A percentile compares a stretch with the other conserved stretches of the same genome.
Conservation (phyloP, 495 filamentous ascomycete species). For the Margaritispora aquatica region DNA sequence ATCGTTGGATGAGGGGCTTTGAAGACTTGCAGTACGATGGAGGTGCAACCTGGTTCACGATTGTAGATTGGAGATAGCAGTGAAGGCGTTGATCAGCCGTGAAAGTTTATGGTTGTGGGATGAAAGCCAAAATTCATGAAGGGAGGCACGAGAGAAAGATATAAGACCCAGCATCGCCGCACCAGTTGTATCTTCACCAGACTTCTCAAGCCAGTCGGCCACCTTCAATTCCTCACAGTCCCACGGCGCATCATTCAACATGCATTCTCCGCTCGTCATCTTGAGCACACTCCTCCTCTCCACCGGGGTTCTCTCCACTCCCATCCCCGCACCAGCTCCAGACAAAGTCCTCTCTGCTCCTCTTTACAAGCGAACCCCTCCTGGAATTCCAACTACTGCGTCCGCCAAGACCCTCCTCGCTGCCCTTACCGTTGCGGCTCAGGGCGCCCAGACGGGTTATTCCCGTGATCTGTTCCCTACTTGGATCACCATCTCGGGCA, state of each 20-base stretch:
- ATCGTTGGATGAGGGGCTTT: background rate
- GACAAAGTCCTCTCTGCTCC: background rate
- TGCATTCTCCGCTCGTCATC: conserved; percentile 4
- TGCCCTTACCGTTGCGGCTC: conserved; percentile 44
- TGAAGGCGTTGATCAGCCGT: too few relatives aligned
- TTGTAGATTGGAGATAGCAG: too few relatives aligned
- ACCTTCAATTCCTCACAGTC: too few relatives aligned
- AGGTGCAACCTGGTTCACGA: too few relatives aligned
- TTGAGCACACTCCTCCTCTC: background rate
- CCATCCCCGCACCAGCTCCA: conserved; percentile 6
- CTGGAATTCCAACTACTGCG: conserved; percentile 51
- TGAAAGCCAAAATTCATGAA: too few relatives aligned
- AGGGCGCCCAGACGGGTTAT: conserved; percentile 49
- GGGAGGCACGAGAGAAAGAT: background rate
- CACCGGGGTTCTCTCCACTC: conserved; percentile 4
- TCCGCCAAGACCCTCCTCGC: conserved; percentile 49
- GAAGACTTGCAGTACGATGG: too few relatives aligned
- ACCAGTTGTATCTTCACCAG: background rate
- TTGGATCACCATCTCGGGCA: conserved; percentile 58
- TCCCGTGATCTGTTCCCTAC: conserved; percentile 57
- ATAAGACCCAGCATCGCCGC: too few relatives aligned
- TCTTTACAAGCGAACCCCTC: conserved; percentile 27
- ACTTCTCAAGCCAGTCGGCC: background rate
- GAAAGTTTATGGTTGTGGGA: too few relatives aligned
- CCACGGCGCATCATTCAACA: conserved; percentile 1